Evolutionary conservation across 2,329 filamentous ascomycete genomes (phyloP).

Genomic region (Dothideomycetes sp.): DNA sequence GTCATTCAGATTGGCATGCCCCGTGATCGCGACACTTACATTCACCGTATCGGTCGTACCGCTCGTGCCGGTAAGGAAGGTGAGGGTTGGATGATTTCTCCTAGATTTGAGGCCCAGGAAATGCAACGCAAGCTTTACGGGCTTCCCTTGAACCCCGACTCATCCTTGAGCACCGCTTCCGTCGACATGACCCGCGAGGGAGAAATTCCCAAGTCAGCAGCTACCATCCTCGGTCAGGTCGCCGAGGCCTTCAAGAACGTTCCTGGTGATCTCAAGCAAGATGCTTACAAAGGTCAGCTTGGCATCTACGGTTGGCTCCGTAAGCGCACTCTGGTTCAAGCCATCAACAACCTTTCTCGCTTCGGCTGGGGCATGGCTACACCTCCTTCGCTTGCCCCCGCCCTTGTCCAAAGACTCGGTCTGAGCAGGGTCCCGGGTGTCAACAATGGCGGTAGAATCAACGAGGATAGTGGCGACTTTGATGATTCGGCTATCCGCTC

Average conservation of each 20-base stretch:
- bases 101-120: constrained; percentile 43
- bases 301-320: constrained; percentile 40
- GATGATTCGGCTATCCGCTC: constrained; percentile 19
- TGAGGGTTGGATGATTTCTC: constrained; percentile 59
- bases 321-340: constrained; percentile 33
- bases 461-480: constrained; percentile 9
- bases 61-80: constrained; percentile 63
- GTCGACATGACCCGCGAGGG: constrained; percentile 35
- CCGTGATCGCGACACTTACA: constrained; percentile 38
- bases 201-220: constrained; percentile 33
- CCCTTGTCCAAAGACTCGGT: constrained; percentile 23
- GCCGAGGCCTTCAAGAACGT: constrained; percentile 36
- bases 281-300: constrained; percentile 50
- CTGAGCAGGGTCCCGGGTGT: constrained; percentile 24
- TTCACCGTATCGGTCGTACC: constrained; percentile 44
- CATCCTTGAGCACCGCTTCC: constrained; percentile 42
- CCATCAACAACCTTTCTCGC: constrained; percentile 46
- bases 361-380: constrained; percentile 45
- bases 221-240: constrained; percentile 35
- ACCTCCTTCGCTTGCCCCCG: constrained; percentile 35
- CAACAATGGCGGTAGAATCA: constrained; percentile 16
- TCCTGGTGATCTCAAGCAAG: constrained; percentile 33
- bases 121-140: constrained; percentile 45
- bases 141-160: constrained; percentile 52
- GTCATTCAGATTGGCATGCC: constrained; percentile 44